Evolutionary conservation across 2,329 filamentous ascomycete species (phyloP).

Genomic region (Delphinella strobiligena): DNA sequence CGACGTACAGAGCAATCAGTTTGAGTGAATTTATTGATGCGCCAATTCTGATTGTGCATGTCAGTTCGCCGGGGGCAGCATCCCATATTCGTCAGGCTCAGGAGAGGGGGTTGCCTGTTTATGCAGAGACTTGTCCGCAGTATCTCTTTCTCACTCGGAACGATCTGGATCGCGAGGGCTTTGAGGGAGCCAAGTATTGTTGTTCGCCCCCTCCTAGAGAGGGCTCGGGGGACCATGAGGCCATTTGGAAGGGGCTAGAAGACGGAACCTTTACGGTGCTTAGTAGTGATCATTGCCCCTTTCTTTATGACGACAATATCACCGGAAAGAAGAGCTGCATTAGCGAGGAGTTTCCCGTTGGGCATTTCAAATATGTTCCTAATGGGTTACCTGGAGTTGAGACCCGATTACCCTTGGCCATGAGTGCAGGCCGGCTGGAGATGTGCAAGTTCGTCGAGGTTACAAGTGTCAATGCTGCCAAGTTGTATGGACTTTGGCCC

Average conservation of each 20-base stretch:
- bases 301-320: conserved; percentile 36
- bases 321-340: conserved; percentile 39
- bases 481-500: conserved; percentile 42
- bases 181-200: conserved; percentile 44
- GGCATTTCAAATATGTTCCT: conserved; percentile 44
- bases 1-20: conserved; percentile 41
- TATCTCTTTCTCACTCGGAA: conserved; percentile 43
- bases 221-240: conserved; percentile 34
- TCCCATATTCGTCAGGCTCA: conserved; percentile 38
- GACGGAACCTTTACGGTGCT: conserved; percentile 43
- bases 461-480: conserved; percentile 43
- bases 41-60: conserved; percentile 43
- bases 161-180: conserved; percentile 38
- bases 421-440: conserved; percentile 29
- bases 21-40: conserved; percentile 39
- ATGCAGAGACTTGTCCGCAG: conserved; percentile 45
- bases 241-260: conserved; percentile 38
- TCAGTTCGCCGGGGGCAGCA: conserved; percentile 36
- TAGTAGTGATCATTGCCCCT: conserved; percentile 39
- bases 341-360: conserved; percentile 30
- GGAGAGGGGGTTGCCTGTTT: conserved; percentile 36
- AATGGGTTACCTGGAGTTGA: conserved; percentile 48
- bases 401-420: conserved; percentile 39
- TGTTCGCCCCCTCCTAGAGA: conserved; percentile 42
- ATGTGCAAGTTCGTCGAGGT: conserved; percentile 43